Base-by-base conservation (phyloP, 2,329 filamentous ascomycete genomes). In the Cladosporium velox region DNA sequence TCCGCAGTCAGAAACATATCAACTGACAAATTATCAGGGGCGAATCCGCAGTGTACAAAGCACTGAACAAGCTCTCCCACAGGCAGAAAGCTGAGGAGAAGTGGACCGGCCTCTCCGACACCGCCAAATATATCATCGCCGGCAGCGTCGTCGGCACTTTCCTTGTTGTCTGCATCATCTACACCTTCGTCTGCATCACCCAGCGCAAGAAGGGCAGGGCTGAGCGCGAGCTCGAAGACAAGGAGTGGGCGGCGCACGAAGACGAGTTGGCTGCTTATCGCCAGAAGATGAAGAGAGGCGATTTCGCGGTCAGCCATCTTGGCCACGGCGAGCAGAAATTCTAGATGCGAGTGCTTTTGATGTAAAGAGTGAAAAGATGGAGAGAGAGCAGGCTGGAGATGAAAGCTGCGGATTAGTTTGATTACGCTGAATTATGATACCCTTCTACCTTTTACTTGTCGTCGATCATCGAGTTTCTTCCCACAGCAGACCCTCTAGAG, bases 131-230 rank as follows among this genome's bases (percentile, higher is more conserved):
- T 62, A 83, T 80, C 52, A 79, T 86, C 64, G 80, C 77, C 32
- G 76, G 76, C 38, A 79, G 77, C 28, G 82, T 81, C 55, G 74
- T 83, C 35, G 80, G 77, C 41, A 77, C 76, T 11, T 77, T 79
- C 14, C 69, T 70, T 34, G 70, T 83, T 28, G 74, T 73, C 8
- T 70, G 78, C 24, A 62, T 72, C 28, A 72, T 70, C 3, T 74
- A 74, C 59, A 69, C 77, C 12, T 78, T 83, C 70, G 85, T 79
- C 76, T 85, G 82, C 72, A 70, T 85, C 68, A 78, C 77, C 58
- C 83, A 85, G 73, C 79, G 84, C 66, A 79, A 80, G 66, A 77
- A 78, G 67, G 84, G 84, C 38, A 80, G 81, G 66, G 78, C 79
- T 54, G 84, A 86, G 72, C 77, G 79, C 55, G 79, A 78, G 24